Base-by-base conservation (phyloP, 768 basidiomycete species). In the Tylopilus rubrobrunneus region DNA sequence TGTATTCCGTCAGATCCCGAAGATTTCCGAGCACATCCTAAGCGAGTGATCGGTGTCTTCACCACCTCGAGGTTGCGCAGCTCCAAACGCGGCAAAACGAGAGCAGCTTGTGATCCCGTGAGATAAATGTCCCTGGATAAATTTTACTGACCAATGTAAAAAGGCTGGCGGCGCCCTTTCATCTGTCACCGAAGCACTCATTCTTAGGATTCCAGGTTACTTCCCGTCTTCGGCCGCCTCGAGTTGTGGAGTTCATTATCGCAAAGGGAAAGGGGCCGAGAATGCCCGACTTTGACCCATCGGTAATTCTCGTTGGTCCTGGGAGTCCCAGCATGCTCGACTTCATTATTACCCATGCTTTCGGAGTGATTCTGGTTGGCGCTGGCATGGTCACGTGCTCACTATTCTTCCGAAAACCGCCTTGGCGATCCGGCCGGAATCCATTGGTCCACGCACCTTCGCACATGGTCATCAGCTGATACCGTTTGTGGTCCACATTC, bases 301-400 rank as follows among this genome's bases (percentile, higher is more conserved):
- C 27, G 27, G 28, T 40, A 23, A 21, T 17, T 45, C 23, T 23
- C 34, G 11, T 34, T 3, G 3, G 5, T 36, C 34, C 34, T 14
- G 25, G 46, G 19, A 49, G 31, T 31, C 31, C 31, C 25, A 17
- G 39, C 27, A n/a, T 8, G 19, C 23, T 40, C 11, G 44, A 56
- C 36, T 17, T 43, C 23, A 15, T 31, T 23, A 37, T 37, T 2
- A 12, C 33, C 33, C 15, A 17, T 14, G 36, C 3, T 11, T 37
- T 50, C 51, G 34, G 50, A 46, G 45, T 33, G 45, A 53, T 39
- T 52, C 41, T 23, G 58, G 42, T 53, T 49, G 33, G 49, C 27
- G 31, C 45, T 51, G 34, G 47, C 52, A 46, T 36, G 45, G 6
- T 29, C 59, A 57, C 59, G 53, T 63, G 62, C 47, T 10, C 7